These are phyloP conservation scores for Globisporangium cederbergense DNA, from an alignment of 352 stramenopile species.

Conservation along the genomic window DNA sequence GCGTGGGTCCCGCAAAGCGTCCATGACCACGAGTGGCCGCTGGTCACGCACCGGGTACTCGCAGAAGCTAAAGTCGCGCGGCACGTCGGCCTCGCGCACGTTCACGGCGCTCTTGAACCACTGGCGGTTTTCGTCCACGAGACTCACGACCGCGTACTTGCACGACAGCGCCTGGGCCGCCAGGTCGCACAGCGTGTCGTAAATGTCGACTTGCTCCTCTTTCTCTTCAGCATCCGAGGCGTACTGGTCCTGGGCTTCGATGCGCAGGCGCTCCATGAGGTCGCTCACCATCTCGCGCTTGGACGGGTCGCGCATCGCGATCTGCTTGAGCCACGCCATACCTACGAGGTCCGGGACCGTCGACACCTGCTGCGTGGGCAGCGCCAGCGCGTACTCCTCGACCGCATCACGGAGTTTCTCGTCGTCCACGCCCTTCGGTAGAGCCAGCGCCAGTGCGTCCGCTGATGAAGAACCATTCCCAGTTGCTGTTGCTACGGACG, in stretches of 20 bases:
- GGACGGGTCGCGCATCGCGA: slow-evolving; percentile 60
- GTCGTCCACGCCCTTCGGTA: slow-evolving; percentile 44
- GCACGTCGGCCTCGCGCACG: slow-evolving; percentile 71
- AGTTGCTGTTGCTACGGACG: background rate
- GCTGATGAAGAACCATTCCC: background rate
- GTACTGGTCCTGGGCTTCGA: slow-evolving; percentile 35
- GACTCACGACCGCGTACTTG: slow-evolving; percentile 78
- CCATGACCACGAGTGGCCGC: slow-evolving; percentile 82
- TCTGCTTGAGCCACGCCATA: slow-evolving; percentile 72
- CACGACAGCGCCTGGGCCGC: slow-evolving; percentile 70
- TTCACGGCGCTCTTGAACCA: slow-evolving; percentile 93
- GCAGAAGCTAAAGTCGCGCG: slow-evolving; percentile 84
- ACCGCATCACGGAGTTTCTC: slow-evolving; percentile 51
- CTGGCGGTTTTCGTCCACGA: slow-evolving; percentile 93
- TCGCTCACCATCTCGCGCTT: slow-evolving; percentile 69
- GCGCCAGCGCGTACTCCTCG: slow-evolving; percentile 69
- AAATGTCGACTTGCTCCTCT: slow-evolving; percentile 74
- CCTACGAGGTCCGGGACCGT: slow-evolving; percentile 73
- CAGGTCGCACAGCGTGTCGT: slow-evolving; percentile 79
- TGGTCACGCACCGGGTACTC: slow-evolving; percentile 75
- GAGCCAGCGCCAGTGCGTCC: slow-evolving; percentile 3
- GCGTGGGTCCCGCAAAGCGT: slow-evolving; percentile 83
- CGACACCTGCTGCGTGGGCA: slow-evolving; percentile 48
- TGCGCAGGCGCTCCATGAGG: slow-evolving; percentile 64
- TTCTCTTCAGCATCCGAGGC: slow-evolving; percentile 12